phyloP scores from a whole-genome alignment of 768 basidiomycete species.

The Omphalotus guepiniiformis region DNA sequence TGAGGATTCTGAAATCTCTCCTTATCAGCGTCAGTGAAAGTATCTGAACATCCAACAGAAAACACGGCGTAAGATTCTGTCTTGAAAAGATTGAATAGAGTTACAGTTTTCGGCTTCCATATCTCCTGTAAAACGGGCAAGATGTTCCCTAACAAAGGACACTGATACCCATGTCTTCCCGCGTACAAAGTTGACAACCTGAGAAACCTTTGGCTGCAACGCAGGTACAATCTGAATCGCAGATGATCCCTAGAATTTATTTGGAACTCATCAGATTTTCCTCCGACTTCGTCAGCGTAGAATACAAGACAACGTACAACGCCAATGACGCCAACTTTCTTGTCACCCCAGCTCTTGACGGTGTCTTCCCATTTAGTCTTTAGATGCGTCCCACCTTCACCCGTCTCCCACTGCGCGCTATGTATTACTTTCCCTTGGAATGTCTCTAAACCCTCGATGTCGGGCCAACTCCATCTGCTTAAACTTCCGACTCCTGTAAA shows the following conservation, averaged over 20 bases:
- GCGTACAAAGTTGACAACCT: slow-evolving; percentile 52
- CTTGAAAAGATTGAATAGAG: too few relatives aligned
- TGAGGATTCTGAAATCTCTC: slow-evolving; percentile 41
- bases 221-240: slow-evolving; percentile 59
- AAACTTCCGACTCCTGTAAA: slow-evolving; percentile 50
- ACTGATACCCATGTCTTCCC: slow-evolving; percentile 56
- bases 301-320: slow-evolving; percentile 40
- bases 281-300: background rate
- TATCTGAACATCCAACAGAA: slow-evolving; percentile 25
- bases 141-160: slow-evolving; percentile 36
- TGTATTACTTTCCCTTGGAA: slow-evolving; percentile 60
- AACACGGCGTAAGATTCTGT: background rate
- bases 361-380: slow-evolving; percentile 36
- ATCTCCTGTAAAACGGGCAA: slow-evolving; percentile 33
- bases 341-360: slow-evolving; percentile 45
- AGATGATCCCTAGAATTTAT: slow-evolving; percentile 49
- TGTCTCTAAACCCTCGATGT: slow-evolving; percentile 50
- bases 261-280: background rate
- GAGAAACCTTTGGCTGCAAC: slow-evolving; percentile 47
- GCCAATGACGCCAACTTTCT: slow-evolving; percentile 55
- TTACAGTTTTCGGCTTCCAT: slow-evolving; percentile 40
- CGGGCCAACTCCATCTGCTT: slow-evolving; percentile 65
- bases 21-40: slow-evolving; percentile 49
- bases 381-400: slow-evolving; percentile 23
- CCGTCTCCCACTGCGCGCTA: slow-evolving; percentile 56